phyloP scores from a whole-genome alignment of 495 filamentous ascomycete species.

The Choiromyces venosus region DNA sequence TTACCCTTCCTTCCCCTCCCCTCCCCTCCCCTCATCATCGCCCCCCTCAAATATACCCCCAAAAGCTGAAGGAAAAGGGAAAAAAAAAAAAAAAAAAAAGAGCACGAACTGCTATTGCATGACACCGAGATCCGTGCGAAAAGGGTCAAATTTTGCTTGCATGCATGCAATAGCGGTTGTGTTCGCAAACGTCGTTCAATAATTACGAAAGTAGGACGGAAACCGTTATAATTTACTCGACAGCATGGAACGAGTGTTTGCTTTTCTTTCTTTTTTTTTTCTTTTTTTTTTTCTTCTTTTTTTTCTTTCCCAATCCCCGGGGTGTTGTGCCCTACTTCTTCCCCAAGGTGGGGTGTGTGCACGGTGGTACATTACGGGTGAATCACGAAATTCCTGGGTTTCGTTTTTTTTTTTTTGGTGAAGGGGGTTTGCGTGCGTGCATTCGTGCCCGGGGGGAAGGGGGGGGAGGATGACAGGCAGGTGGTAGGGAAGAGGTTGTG shows the following conservation, averaged over 20 bases:
- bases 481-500: constrained; percentile 9
- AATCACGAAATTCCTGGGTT: neutral
- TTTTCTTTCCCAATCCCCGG: neutral
- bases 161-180: too few species aligned
- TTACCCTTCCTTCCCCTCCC: neutral
- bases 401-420: constrained; percentile 18
- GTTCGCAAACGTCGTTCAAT: too few species aligned
- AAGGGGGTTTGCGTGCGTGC: constrained; percentile 18
- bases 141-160: too few species aligned
- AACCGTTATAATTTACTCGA: too few species aligned
- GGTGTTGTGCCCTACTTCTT: too few species aligned
- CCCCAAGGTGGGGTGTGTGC: too few species aligned
- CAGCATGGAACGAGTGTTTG: too few species aligned
- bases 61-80: neutral
- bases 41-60: neutral
- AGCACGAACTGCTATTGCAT: too few species aligned
- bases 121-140: too few species aligned
- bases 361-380: neutral
- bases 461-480: constrained; percentile 11
- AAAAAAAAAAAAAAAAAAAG: too few species aligned
- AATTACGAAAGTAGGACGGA: too few species aligned
- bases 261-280: constrained; percentile 13
- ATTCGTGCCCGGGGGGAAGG: too few species aligned
- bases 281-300: constrained; percentile 9
- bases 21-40: neutral